Conservation (phyloP, 73 alveolate species). For the Paramecium caudatum region DNA sequence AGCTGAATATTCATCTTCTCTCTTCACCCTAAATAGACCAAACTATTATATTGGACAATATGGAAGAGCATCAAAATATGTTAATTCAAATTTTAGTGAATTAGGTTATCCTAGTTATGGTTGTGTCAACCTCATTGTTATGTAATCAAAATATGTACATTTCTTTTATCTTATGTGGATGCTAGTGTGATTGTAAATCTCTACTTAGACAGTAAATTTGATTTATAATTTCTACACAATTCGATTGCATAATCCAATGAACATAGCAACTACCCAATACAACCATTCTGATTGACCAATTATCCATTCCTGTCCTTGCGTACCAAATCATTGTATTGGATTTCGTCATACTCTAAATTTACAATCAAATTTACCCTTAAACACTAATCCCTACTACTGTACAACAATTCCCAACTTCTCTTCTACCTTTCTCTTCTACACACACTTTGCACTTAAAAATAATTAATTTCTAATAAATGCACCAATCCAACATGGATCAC, state of each 20-base stretch:
- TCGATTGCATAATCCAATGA: conserved; percentile 54
- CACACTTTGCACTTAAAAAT: conserved; percentile 72
- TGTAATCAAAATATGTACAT: conserved; percentile 79
- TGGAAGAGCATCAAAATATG: conserved; percentile 80
- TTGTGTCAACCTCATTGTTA: conserved; percentile 51
- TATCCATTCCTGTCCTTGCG: conserved; percentile 72
- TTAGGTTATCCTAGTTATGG: conserved; percentile 75
- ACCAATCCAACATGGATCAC: conserved; percentile 88
- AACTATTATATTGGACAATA: conserved; percentile 74
- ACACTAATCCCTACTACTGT: conserved; percentile 63
- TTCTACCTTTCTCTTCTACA: conserved; percentile 70
- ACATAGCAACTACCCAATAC: conserved; percentile 79
- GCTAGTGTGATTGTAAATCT: conserved; percentile 64
- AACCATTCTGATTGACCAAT: conserved; percentile 78
- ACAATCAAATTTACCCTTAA: not conserved
- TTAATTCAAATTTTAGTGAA: conserved; percentile 87
- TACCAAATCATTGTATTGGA: conserved; percentile 68
- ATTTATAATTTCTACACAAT: conserved; percentile 2
- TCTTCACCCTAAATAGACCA: conserved; percentile 78
- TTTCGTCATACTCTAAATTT: conserved; percentile 82
- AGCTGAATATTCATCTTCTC: conserved; percentile 90
- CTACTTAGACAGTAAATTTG: conserved; percentile 28
- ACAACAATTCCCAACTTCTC: conserved; percentile 88
- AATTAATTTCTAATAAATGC: conserved; percentile 24
- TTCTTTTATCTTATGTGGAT: conserved; percentile 87